Evolutionary conservation across 495 filamentous ascomycete species (phyloP).

Genomic region (Hypoxylon lienhwacheense): DNA sequence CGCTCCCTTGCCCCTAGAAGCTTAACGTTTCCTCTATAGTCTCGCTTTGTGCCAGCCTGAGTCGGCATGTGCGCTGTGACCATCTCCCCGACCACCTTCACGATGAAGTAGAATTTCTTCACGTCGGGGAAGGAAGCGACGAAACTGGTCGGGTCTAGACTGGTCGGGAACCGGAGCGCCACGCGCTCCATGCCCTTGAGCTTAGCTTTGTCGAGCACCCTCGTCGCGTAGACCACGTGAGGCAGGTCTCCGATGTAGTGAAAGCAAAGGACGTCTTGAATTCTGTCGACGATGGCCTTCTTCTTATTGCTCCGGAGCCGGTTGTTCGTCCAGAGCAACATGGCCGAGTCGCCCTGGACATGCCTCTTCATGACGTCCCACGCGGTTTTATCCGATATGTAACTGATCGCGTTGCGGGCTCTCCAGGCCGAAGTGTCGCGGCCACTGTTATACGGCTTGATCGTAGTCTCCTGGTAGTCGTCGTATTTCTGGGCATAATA

Average conservation of each 20-base stretch:
- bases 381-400: neutral
- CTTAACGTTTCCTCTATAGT: neutral
- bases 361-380: neutral
- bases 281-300: neutral
- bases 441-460: neutral
- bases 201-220: neutral
- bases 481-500: neutral
- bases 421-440: slow-evolving; percentile 9
- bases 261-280: too few species aligned
- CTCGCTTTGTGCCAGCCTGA: neutral
- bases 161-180: neutral
- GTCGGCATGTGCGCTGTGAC: neutral
- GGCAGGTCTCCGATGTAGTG: too few species aligned
- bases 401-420: neutral
- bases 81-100: neutral
- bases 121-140: slow-evolving; percentile 28
- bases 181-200: neutral
- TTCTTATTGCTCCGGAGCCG: neutral
- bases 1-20: too few species aligned
- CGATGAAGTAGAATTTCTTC: slow-evolving; percentile 31
- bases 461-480: neutral
- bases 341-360: neutral
- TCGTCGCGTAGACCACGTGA: neutral
- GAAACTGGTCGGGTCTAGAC: slow-evolving; percentile 15
- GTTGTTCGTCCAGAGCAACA: neutral